phyloP scores from a whole-genome alignment of 768 basidiomycete genomes.

The Lyophyllum atratum region DNA sequence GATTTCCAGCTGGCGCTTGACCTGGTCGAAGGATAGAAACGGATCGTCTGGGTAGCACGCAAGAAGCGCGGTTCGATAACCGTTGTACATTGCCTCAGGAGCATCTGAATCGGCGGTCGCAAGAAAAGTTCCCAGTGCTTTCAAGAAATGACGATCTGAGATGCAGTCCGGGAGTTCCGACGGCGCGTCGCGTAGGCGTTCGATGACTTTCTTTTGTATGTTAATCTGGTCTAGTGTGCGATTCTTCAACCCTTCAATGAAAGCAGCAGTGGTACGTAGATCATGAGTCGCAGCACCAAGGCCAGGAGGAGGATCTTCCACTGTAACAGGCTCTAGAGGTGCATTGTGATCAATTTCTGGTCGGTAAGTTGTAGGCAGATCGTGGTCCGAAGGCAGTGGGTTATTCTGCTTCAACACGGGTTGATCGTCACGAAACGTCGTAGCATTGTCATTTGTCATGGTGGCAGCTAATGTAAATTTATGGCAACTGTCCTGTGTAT shows the following conservation, averaged over 20 bases:
- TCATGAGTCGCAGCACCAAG: not conserved
- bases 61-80: constrained; percentile 12
- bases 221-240: constrained; percentile 27
- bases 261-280: constrained; percentile 12
- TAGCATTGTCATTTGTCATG: no score
- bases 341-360: not conserved
- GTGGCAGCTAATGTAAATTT: no score
- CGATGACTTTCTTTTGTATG: constrained; percentile 19
- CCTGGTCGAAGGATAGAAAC: constrained; percentile 28
- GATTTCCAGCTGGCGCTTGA: constrained; percentile 24
- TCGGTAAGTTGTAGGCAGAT: not conserved
- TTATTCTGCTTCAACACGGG: not conserved
- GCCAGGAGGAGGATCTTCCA: not conserved
- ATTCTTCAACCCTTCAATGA: constrained; percentile 18
- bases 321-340: not conserved
- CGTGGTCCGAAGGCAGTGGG: not conserved
- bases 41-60: constrained; percentile 23
- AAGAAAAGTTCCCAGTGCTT: constrained; percentile 17
- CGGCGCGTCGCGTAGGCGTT: constrained; percentile 25
- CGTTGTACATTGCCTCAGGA: constrained; percentile 17
- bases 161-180: constrained; percentile 11
- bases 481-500: no score
- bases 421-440: no score
- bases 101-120: constrained; percentile 11
- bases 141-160: constrained; percentile 18